Percentiles rank a stretch among this genome's conserved stretches.
These are phyloP conservation scores for Sporothrix curviconia DNA, from an alignment of 2,329 filamentous ascomycete species.

Conservation along the genomic window DNA sequence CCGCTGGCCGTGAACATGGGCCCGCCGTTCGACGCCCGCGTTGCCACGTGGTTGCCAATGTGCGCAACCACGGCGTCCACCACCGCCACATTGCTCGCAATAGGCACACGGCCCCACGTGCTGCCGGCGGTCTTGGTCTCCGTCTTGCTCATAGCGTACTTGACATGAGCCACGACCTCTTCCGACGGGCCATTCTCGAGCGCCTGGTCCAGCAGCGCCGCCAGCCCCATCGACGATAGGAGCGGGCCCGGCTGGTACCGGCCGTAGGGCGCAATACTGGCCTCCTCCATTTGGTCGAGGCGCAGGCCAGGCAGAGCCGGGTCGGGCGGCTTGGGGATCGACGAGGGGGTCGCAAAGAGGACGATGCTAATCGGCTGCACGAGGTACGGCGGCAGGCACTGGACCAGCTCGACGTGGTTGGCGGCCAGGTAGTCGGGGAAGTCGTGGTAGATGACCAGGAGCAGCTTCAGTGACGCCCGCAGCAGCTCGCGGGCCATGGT, in stretches of 20 bases:
- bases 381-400: slow-evolving; percentile 74
- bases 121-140: slow-evolving; percentile 45
- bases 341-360: slow-evolving; percentile 67
- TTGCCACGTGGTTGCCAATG: slow-evolving; percentile 66
- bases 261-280: slow-evolving; percentile 59
- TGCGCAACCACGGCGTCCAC: slow-evolving; percentile 81
- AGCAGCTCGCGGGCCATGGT: slow-evolving; percentile 75
- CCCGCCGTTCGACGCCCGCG: slow-evolving; percentile 53
- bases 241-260: slow-evolving; percentile 55
- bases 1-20: slow-evolving; percentile 58
- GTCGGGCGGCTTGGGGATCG: slow-evolving; percentile 63
- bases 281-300: slow-evolving; percentile 69
- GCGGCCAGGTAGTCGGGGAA: slow-evolving; percentile 89
- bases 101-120: slow-evolving; percentile 58
- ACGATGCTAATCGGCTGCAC: slow-evolving; percentile 85
- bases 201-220: slow-evolving; percentile 54
- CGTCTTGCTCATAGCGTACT: slow-evolving; percentile 59
- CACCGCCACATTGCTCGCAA: slow-evolving; percentile 62
- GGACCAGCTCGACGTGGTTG: slow-evolving; percentile 76
- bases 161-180: slow-evolving; percentile 69
- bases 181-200: slow-evolving; percentile 58
- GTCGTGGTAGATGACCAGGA: slow-evolving; percentile 85
- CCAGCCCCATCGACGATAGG: slow-evolving; percentile 48
- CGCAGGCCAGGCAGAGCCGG: slow-evolving; percentile 68
- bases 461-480: slow-evolving; percentile 71